Evolutionary conservation across 164 flowering plant species (phyloP), one percentile per base, ranked within the genome.

Genomic region (Aristolochia californica): DNA sequence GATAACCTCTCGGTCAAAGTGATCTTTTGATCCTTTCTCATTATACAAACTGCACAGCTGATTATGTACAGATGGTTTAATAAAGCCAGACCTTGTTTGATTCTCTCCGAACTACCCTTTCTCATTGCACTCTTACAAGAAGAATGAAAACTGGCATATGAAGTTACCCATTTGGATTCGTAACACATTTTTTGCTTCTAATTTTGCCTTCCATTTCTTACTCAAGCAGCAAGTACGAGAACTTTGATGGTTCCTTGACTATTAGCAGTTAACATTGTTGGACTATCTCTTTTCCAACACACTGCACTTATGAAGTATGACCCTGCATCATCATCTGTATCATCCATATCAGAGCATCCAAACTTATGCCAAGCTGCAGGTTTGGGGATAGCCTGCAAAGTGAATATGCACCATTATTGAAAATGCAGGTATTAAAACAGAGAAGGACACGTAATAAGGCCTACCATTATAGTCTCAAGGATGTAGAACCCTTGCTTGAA

Each of bases 181-280:
- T 3, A 34, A 34, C 7, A 34, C 40, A 34, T 34, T 34, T 34
- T 7, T 28, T 28, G 7, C 34, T 28, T 28, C 3, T 34, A 34
- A 28, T 28, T 3, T 28, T 34, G 7, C 40, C 40, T 34, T 34
- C 12, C 8, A 54, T 54, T 43, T 15, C 0, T 28, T 1, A 26
- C 49, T 80, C 66, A 93, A 49, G 90, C 78, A 5, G 96, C 85
- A 60, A 94, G 91, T 12, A 82, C 83, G 28, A 90, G 82, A 15
- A 90, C 96, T 67, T 88, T 90, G n/a, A 91, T 88, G 2, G 89
- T 90, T 61, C 99, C 99, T 69, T 81, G 93, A 68, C 97, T 94
- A 63, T 90, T 94, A 5, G 99, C 99, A 14, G 95, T 73, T 64
- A 90, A 65, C 74, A 94, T 77, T 0, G 96, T 91, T 14, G 97